phyloP scores from a whole-genome alignment of 768 basidiomycete species.

The Boletus sensibilis region DNA sequence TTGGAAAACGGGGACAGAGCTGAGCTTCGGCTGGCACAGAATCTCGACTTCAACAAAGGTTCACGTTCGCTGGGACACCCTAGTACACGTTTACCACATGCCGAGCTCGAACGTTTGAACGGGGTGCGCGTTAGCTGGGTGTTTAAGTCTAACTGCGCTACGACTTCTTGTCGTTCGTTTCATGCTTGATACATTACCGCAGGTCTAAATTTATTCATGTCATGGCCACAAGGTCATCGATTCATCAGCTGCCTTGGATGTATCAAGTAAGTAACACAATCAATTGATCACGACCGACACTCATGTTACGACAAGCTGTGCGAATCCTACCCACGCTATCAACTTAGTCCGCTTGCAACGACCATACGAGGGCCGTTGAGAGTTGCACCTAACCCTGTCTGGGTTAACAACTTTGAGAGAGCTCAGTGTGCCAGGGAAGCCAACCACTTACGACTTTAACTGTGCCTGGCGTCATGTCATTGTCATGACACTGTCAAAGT shows the following conservation, averaged over 20 bases:
- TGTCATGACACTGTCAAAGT: background rate
- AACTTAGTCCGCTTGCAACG: background rate
- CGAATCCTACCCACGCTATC: slow-evolving; percentile 17
- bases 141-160: background rate
- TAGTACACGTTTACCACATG: background rate
- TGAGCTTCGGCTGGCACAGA: background rate
- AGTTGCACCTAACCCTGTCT: background rate
- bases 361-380: background rate
- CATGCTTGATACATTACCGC: background rate
- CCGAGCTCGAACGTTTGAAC: background rate
- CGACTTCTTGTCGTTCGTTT: background rate
- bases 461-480: slow-evolving; percentile 7
- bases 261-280: background rate
- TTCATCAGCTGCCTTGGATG: too few species aligned
- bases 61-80: background rate
- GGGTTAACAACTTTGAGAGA: background rate
- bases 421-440: background rate
- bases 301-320: slow-evolving; percentile 1
- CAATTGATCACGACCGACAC: background rate
- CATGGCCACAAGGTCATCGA: too few species aligned
- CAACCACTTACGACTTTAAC: background rate
- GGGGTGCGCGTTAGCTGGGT: background rate
- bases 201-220: background rate
- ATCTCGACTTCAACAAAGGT: background rate
- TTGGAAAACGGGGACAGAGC: too few species aligned